These are phyloP conservation scores for Dalbergia cultrata DNA, from an alignment of 306 rosid genomes.

Conservation along the genomic window DNA sequence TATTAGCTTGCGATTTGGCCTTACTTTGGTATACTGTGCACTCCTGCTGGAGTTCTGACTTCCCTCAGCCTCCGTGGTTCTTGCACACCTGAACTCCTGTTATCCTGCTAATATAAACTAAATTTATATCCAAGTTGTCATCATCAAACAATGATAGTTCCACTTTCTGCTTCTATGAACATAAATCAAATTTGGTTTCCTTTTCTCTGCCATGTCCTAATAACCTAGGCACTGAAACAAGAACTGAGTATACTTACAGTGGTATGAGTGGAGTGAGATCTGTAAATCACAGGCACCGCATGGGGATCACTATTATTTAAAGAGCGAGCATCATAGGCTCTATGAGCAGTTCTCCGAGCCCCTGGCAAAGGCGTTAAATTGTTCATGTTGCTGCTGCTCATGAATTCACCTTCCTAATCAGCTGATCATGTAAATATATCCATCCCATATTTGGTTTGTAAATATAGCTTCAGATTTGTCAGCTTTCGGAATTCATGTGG, in stretches of 20 bases:
- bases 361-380: slow-evolving; percentile 43
- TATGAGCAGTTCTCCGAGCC: slow-evolving; percentile 38
- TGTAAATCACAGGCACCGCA: slow-evolving; percentile 50
- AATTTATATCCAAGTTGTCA: not conserved
- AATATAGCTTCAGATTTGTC: slow-evolving; percentile 29
- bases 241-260: slow-evolving; percentile 52
- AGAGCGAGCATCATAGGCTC: slow-evolving; percentile 50
- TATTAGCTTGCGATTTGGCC: slow-evolving; percentile 13
- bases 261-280: slow-evolving; percentile 47
- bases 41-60: slow-evolving; percentile 45
- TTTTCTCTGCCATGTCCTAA: not conserved
- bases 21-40: slow-evolving; percentile 54
- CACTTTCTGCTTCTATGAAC: slow-evolving; percentile 20
- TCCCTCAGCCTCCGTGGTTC: slow-evolving; percentile 42
- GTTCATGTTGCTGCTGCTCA: slow-evolving; percentile 55
- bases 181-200: not conserved
- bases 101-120: slow-evolving; percentile 54
- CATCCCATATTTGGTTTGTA: slow-evolving; percentile 28
- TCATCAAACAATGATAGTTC: slow-evolving; percentile 12
- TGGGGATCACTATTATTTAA: slow-evolving; percentile 44
- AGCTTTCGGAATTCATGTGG: slow-evolving; percentile 20
- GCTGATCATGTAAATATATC: slow-evolving; percentile 25
- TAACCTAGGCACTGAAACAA: slow-evolving; percentile 9
- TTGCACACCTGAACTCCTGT: slow-evolving; percentile 43
- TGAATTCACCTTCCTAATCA: slow-evolving; percentile 48